These are phyloP conservation scores for Coemansia sp. DNA, from an alignment of 371 early-diverging fungal genomes.

Conservation along the genomic window DNA sequence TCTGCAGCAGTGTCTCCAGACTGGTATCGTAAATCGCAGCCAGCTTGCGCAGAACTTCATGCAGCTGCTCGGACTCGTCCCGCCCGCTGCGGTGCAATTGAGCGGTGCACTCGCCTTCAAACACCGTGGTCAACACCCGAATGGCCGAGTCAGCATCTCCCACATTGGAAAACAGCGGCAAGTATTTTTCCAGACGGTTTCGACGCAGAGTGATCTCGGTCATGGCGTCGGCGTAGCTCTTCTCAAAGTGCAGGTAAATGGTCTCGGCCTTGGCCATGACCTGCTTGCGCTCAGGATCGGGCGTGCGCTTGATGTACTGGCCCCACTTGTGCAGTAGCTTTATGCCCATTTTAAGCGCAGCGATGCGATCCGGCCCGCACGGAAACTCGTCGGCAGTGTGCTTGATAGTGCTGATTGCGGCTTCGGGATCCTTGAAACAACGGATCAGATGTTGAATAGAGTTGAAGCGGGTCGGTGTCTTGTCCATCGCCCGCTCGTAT, in stretches of 20 bases:
- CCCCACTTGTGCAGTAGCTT: constrained; percentile 43
- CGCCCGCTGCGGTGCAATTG: background rate
- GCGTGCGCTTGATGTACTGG: constrained; percentile 42
- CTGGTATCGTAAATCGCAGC: constrained; percentile 45
- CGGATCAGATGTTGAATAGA: constrained; percentile 43
- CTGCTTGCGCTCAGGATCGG: constrained; percentile 23
- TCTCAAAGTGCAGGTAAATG: constrained; percentile 37
- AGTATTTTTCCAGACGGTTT: constrained; percentile 23
- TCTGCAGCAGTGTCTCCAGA: constrained; percentile 29
- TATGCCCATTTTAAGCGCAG: constrained; percentile 45
- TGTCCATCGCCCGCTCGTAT: constrained; percentile 23
- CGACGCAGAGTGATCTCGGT: constrained; percentile 26
- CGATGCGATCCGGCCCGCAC: constrained; percentile 44
- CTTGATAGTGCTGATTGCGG: constrained; percentile 47
- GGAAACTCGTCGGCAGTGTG: constrained; percentile 45
- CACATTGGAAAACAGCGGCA: constrained; percentile 26
- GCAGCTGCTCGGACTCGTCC: constrained; percentile 9
- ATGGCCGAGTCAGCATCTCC: constrained; percentile 9
- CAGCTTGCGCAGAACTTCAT: constrained; percentile 26
- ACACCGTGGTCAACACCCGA: constrained; percentile 24
- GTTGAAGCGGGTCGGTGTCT: constrained; percentile 32
- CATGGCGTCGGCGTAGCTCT: constrained; percentile 27
- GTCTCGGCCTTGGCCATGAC: constrained; percentile 35
- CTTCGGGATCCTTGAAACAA: constrained; percentile 45
- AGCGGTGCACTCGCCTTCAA: constrained; percentile 30